Evolutionary conservation across 2,329 filamentous ascomycete species (phyloP).

Genomic region (Pyrenophora tritici-repentis): DNA sequence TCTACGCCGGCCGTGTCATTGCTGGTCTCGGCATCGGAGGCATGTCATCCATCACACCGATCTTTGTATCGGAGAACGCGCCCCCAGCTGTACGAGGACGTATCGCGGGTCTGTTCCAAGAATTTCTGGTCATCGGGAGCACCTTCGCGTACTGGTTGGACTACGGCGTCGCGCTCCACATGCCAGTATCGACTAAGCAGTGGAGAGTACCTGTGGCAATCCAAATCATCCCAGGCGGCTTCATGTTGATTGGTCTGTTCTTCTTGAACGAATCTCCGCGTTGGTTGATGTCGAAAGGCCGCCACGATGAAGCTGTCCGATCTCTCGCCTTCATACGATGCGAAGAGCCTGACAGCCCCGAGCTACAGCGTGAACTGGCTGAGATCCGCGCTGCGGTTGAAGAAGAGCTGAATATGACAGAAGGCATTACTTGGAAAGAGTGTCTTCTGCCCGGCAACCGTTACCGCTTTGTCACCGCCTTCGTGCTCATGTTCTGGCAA

Average conservation of each 20-base stretch:
- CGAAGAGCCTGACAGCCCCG: conserved; percentile 6
- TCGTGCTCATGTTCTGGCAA: conserved; percentile 77
- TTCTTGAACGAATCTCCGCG: conserved; percentile 53
- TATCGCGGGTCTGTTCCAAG: conserved; percentile 55
- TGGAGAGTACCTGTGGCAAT: conserved; percentile 62
- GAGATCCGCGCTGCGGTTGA: conserved; percentile 71
- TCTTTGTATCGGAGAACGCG: conserved; percentile 52
- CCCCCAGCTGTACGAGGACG: conserved; percentile 64
- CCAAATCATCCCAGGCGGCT: conserved; percentile 68
- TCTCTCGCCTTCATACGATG: conserved; percentile 49
- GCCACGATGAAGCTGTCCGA: conserved; percentile 61
- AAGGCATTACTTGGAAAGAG: conserved; percentile 33
- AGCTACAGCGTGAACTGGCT: conserved; percentile 63
- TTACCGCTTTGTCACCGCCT: conserved; percentile 69
- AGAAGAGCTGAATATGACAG: conserved; percentile 69
- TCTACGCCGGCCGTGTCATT: conserved; percentile 50
- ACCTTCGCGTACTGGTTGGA: conserved; percentile 46
- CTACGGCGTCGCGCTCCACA: conserved; percentile 52
- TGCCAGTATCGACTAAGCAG: conserved; percentile 50
- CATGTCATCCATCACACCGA: conserved; percentile 60
- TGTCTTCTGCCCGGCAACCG: conserved; percentile 64
- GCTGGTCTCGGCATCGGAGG: conserved; percentile 60
- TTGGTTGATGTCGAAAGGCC: conserved; percentile 52
- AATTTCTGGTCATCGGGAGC: conserved; percentile 56
- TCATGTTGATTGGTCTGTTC: conserved; percentile 56